Conservation (phyloP, 2,329 filamentous ascomycete species). For the Cercospora berteroae region DNA sequence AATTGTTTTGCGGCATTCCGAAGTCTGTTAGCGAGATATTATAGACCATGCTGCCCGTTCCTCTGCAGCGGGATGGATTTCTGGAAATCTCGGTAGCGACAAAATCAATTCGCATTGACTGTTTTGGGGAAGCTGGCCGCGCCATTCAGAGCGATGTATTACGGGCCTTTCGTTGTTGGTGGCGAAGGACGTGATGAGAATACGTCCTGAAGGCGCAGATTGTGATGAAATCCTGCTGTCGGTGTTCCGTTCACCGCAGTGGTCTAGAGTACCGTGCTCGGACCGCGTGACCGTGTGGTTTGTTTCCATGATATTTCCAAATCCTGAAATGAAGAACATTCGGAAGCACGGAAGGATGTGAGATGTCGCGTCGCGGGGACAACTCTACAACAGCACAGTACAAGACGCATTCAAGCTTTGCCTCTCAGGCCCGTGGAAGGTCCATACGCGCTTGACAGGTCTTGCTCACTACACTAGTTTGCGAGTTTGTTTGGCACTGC, state of each 20-base stretch:
- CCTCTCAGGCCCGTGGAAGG: neutral
- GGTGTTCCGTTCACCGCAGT: neutral
- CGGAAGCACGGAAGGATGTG: too few species aligned
- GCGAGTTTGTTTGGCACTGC: neutral
- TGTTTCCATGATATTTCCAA: neutral
- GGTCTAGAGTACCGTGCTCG: neutral
- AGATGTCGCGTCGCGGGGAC: neutral
- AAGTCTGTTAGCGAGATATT: neutral
- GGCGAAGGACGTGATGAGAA: neutral
- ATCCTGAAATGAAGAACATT: neutral
- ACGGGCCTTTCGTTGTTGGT: neutral
- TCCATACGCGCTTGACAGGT: neutral
- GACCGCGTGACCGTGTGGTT: neutral
- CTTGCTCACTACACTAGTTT: neutral
- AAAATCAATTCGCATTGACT: neutral
- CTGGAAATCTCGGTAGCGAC: neutral
- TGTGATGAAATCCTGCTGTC: neutral
- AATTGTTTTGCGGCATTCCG: neutral
- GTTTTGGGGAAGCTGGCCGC: conserved; percentile 1
- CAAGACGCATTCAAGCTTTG: neutral
- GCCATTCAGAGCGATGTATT: neutral
- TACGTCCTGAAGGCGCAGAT: neutral
- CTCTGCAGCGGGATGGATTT: neutral
- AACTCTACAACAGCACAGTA: too few species aligned
- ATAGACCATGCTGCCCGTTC: neutral